These are phyloP conservation scores for Termitomyces sp. DNA, from an alignment of 768 basidiomycete genomes.

Conservation along the genomic window DNA sequence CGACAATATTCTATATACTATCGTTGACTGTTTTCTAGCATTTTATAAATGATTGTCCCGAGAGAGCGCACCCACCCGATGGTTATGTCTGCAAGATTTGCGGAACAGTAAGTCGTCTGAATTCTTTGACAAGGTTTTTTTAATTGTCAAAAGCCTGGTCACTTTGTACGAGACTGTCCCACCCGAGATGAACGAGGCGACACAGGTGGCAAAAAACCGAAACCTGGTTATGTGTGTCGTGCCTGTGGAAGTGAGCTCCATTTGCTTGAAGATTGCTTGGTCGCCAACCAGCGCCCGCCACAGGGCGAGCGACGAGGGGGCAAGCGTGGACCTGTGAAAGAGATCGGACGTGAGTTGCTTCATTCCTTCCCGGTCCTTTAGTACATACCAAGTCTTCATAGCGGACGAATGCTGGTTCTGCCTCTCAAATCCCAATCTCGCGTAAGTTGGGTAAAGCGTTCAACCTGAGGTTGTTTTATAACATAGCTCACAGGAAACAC, in stretches of 20 bases:
- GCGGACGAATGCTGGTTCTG: constrained; percentile 99
- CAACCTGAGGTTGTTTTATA: constrained; percentile 2
- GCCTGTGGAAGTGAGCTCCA: constrained; percentile 88
- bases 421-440: constrained; percentile 87
- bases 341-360: constrained; percentile 70
- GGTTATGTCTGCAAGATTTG: constrained; percentile 89
- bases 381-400: constrained; percentile 25
- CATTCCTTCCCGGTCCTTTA: background rate
- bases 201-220: constrained; percentile 80
- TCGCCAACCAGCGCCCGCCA: constrained; percentile 50
- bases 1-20: background rate
- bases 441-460: constrained; percentile 44
- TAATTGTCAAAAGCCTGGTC: constrained; percentile 53
- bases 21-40: constrained; percentile 43
- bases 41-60: constrained; percentile 73
- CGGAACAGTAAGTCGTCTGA: constrained; percentile 46
- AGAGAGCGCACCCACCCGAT: constrained; percentile 73
- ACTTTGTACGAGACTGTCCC: constrained; percentile 89
- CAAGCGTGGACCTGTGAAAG: constrained; percentile 61
- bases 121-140: constrained; percentile 2
- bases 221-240: constrained; percentile 84
- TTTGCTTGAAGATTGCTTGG: constrained; percentile 83
- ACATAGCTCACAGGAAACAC: constrained; percentile 65
- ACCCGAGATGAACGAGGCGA: constrained; percentile 74
- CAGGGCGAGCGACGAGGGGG: constrained; percentile 38